Percentiles rank a stretch among this genome's conserved stretches.
phyloP scores from a whole-genome alignment of 1,284 basidiomycete genomes.

The Leccinum pallidistipes region DNA sequence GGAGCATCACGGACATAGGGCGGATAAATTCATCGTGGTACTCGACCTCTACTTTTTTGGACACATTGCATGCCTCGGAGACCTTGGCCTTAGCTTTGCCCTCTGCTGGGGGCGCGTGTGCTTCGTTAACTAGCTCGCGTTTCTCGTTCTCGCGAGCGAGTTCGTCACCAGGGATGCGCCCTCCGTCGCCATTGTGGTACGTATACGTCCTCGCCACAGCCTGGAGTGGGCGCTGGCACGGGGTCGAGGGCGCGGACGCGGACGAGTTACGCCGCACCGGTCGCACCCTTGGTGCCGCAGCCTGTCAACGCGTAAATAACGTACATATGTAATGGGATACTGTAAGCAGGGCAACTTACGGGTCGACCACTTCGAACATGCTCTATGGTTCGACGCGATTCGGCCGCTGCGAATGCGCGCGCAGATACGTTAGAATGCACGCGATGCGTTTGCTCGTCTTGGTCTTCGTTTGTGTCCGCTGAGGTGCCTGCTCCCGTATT shows the following conservation, averaged over 20 bases:
- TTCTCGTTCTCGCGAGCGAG: neutral
- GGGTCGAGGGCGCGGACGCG: neutral
- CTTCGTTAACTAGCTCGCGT: neutral
- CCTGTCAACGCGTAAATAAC: neutral
- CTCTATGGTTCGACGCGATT: neutral
- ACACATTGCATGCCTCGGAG: neutral
- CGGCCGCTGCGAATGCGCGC: neutral
- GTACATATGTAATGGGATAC: neutral
- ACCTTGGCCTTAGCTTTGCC: neutral
- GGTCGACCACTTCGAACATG: neutral
- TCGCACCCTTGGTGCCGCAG: neutral
- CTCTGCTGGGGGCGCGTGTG: neutral
- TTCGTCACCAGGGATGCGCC: neutral
- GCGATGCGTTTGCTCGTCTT: neutral
- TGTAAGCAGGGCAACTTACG: neutral
- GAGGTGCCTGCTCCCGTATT: neutral
- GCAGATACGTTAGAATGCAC: neutral
- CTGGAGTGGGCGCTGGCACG: neutral
- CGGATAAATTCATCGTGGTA: neutral
- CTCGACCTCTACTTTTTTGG: neutral
- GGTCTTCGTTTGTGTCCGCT: neutral
- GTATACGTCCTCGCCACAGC: neutral
- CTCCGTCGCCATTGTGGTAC: neutral
- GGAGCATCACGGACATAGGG: neutral
- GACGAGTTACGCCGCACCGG: neutral